Percentiles rank a stretch among this genome's conserved stretches.
Evolutionary conservation across 2,329 filamentous ascomycete genomes (phyloP).

Genomic region (Botryotinia globosa): DNA sequence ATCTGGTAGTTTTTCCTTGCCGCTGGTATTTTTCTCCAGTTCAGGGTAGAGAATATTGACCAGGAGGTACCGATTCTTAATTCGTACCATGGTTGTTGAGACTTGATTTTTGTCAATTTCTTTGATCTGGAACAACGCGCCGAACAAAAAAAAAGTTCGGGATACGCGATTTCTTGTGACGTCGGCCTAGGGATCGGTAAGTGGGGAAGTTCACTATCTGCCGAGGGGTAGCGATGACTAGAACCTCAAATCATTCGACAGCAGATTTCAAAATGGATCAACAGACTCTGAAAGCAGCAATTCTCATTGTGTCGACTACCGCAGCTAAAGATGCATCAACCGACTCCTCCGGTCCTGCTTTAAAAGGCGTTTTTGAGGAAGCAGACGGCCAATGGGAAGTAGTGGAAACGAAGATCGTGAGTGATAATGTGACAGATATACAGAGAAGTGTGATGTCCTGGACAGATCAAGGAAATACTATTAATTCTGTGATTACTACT

Average conservation of each 20-base stretch:
- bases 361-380: slow-evolving; percentile 68
- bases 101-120: neutral
- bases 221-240: slow-evolving; percentile 1
- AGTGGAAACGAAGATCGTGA: slow-evolving; percentile 68
- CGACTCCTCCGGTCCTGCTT: slow-evolving; percentile 66
- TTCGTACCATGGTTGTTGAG: slow-evolving; percentile 72
- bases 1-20: slow-evolving; percentile 48
- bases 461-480: slow-evolving; percentile 61
- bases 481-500: slow-evolving; percentile 82
- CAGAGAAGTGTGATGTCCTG: slow-evolving; percentile 69
- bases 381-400: slow-evolving; percentile 71
- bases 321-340: slow-evolving; percentile 75
- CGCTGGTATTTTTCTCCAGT: slow-evolving; percentile 31
- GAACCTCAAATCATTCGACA: neutral
- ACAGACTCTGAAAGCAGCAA: slow-evolving; percentile 62
- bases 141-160: slow-evolving; percentile 11
- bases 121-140: slow-evolving; percentile 9
- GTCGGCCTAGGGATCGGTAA: slow-evolving; percentile 7
- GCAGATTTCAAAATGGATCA: slow-evolving; percentile 40
- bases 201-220: slow-evolving; percentile 9
- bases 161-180: slow-evolving; percentile 21
- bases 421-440: slow-evolving; percentile 73
- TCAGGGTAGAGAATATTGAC: slow-evolving; percentile 87
- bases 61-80: slow-evolving; percentile 95
- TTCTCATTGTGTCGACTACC: slow-evolving; percentile 89